phyloP scores from a whole-genome alignment of 495 filamentous ascomycete genomes.

The Penicillium cataractarum region DNA sequence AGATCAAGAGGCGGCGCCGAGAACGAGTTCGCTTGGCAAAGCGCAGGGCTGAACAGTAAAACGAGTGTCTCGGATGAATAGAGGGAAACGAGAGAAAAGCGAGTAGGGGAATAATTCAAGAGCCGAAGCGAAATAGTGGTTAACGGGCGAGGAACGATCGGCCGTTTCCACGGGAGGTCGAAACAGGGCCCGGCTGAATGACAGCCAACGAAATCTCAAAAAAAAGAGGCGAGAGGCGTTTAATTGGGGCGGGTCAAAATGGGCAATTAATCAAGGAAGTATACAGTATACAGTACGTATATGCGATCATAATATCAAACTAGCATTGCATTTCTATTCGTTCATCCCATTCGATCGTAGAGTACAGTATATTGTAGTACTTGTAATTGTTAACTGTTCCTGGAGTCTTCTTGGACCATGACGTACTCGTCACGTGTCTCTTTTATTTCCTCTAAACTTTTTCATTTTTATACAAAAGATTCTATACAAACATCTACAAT shows the following conservation, averaged over 20 bases:
- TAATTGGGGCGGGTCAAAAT: background rate
- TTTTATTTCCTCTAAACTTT: too few species aligned
- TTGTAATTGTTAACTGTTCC: too few species aligned
- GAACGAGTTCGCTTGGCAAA: background rate
- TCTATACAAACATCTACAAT: too few species aligned
- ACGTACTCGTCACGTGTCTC: background rate
- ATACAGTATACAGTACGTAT: too few species aligned
- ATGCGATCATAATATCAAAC: too few species aligned
- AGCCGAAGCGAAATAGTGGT: background rate
- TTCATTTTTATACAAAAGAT: too few species aligned
- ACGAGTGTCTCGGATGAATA: background rate
- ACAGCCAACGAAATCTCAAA: too few species aligned
- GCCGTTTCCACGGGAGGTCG: conserved; percentile 21
- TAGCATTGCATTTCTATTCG: background rate
- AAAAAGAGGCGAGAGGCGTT: background rate
- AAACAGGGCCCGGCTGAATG: conserved; percentile 3
- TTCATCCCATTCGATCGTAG: background rate
- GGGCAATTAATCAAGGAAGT: background rate
- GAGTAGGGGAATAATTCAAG: too few species aligned
- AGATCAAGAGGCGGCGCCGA: conserved; percentile 3
- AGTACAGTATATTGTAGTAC: too few species aligned
- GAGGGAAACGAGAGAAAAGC: background rate
- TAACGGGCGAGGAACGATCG: conserved; percentile 26
- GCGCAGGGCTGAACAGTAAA: conserved; percentile 1
- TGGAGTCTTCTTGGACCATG: background rate